Base-by-base conservation (phyloP, 176 grass and related monocot species). In the Avena insularis region DNA sequence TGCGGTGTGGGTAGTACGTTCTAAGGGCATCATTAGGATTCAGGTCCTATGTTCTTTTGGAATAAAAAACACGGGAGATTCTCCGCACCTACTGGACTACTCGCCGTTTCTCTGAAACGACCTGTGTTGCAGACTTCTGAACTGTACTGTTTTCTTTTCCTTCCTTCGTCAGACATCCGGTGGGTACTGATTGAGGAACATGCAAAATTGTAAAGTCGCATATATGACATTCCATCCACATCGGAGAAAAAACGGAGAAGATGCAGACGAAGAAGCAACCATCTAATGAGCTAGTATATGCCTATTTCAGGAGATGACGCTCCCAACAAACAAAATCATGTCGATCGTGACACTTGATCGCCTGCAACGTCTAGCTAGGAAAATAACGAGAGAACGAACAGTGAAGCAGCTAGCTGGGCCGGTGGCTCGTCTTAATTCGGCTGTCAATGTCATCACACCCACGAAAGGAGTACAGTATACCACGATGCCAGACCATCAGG, bases 301-400 rank as follows among this genome's bases (percentile, higher is more conserved):
- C 38, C 72, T 60, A 46, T 35, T 75, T 16, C 2, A 35, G 33
- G n/a, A n/a, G 12, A 66, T 36, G 33, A 59, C 29, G 10, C 17
- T 10, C 14, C 31, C 20, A 43, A n/a, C 25, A 29, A 59, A 43
- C 36, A 43, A 60, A 70, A 86, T 86, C 79, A 12, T 46, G 8
- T 5, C 76, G 61, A 90, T 43, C 0, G 71, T 12, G 83, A 86
- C 78, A 12, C 70, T 77, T 77, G 2, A 40, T 75, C 12, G 12
- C 23, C 3, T 36, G 60, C 70, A 59, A 38, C 68, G 23, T 20
- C 50, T 21, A 38, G 1, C 23, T 29, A 29, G 58, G 58, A 36
- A 9, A 8, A 20, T 70, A 35, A 50, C 5, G 72, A 15, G 12
- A 17, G 21, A 3, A 60, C 47, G 21, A 3, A 60, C 47, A 83